Percentiles rank a stretch among this genome's conserved stretches.
These are phyloP conservation scores for Aristolochia contorta DNA, from an alignment of 164 flowering plant species.

Conservation along the genomic window DNA sequence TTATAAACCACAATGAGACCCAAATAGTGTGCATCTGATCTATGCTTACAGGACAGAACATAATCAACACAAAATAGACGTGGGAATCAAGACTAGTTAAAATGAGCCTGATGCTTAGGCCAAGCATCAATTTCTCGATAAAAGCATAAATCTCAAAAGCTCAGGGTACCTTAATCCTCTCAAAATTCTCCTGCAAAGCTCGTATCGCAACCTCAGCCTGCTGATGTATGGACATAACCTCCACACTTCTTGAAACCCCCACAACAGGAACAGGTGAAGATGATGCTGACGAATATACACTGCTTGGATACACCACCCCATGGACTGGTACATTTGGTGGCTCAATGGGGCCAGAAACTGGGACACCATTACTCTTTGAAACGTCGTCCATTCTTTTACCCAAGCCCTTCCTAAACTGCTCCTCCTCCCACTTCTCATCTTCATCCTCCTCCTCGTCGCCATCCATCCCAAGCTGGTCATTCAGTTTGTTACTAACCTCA, in stretches of 20 bases:
- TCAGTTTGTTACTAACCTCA: conserved; percentile 15
- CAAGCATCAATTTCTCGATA: no score
- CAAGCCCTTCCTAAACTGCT: conserved; percentile 82
- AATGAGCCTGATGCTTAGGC: neutral
- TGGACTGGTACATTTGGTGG: neutral
- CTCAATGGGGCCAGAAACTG: conserved; percentile 22
- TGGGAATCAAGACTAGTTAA: neutral
- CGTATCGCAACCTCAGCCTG: conserved; percentile 66
- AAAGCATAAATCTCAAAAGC: neutral
- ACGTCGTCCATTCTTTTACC: conserved; percentile 85
- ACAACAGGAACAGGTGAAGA: conserved; percentile 29
- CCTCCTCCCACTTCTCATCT: conserved; percentile 93
- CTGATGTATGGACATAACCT: conserved; percentile 53
- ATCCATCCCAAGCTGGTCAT: conserved; percentile 22
- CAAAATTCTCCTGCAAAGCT: conserved; percentile 50
- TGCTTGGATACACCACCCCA: no score
- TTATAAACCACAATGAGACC: no score
- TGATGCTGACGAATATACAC: conserved; percentile 4
- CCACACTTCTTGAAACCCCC: conserved; percentile 35
- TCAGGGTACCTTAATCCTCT: conserved; percentile 50
- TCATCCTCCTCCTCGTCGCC: conserved; percentile 66
- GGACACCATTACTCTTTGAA: conserved; percentile 19
- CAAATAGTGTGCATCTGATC: no score
- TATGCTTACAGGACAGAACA: no score
- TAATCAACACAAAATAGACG: no score